Evolutionary conservation across 176 grass and related monocot genomes (phyloP).

Genomic region (Juncus effusus): DNA sequence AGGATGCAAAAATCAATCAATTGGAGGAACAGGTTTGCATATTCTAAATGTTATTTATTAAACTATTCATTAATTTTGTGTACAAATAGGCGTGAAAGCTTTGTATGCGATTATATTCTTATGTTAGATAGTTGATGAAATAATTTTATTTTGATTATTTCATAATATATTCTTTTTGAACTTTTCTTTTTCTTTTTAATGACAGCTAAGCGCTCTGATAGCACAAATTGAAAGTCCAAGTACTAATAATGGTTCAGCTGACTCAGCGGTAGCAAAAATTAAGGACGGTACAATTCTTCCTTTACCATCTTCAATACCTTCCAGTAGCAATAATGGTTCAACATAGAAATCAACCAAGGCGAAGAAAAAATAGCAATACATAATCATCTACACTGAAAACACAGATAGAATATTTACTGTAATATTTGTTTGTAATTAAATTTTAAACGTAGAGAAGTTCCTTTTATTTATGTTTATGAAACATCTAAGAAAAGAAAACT

Average conservation of each 20-base stretch:
- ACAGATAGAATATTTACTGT: no score
- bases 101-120: no score
- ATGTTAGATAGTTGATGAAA: no score
- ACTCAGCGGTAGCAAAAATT: constrained; percentile 32
- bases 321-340: constrained; percentile 24
- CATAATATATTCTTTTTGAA: constrained; percentile 8
- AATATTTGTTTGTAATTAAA: no score
- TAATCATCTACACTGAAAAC: no score
- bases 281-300: constrained; percentile 35
- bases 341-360: constrained; percentile 15
- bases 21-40: constrained; percentile 77
- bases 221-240: constrained; percentile 41
- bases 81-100: no score
- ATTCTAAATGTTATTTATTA: constrained; percentile 14
- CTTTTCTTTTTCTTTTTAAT: constrained; percentile 2
- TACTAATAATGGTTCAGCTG: constrained; percentile 27
- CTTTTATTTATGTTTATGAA: no score
- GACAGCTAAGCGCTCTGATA: constrained; percentile 65
- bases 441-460: no score
- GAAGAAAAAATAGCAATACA: constrained; percentile 15
- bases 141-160: neutral
- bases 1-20: constrained; percentile 64
- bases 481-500: no score
- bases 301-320: constrained; percentile 16
- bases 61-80: constrained; percentile 15